Evolutionary conservation across 768 basidiomycete species (phyloP), one percentile per base, ranked within the genome.

Genomic region (Tylopilus plumbeoviolaceoides): DNA sequence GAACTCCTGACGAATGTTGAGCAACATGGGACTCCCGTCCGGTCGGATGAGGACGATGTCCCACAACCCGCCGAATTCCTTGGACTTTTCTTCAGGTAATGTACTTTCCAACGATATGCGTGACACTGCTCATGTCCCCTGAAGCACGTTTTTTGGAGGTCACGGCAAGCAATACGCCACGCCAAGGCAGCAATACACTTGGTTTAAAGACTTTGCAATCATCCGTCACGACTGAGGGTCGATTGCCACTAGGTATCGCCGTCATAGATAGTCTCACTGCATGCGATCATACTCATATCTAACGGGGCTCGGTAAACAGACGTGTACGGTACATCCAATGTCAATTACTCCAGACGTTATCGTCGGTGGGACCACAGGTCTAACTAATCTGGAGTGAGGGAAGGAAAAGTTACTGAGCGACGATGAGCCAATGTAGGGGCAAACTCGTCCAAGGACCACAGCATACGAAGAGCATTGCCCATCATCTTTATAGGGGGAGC

Each of bases 61-160:
- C 36, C n/a, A 38, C 38, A 41, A 14, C 51, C 45, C 7, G 15
- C 30, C 12, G 51, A 35, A 9, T 52, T 47, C n/a, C 28, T 46
- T 8, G 51, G 82, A 0, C 69, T 91, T 20, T 92, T 93, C 70
- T 92, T 92, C 72, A 89, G 87, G 87, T 85, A 63, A n/a, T 15
- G 44, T 44, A 0, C 65, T 45, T 0, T n/a, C 12, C 23, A 8
- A 23, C 18, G 44, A 28, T 44, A 33, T 40, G 23, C 8, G 8
- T 15, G 15, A 12, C 15, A 3, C 36, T 38, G 30, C 47, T 60
- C 42, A 59, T 51, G 17, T n/a, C 48, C 18, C 12, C 31, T 31
- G 46, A 3, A 86, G 85, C 57, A 85, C 87, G 7, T 89, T 89
- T 70, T 91, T 91, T 59, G 89, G 89, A 40, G 51, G 44, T 14